Percentiles rank a stretch among this genome's conserved stretches.
These are phyloP conservation scores for Flueggea neowawraea DNA, from an alignment of 441 rosid species.

Conservation along the genomic window DNA sequence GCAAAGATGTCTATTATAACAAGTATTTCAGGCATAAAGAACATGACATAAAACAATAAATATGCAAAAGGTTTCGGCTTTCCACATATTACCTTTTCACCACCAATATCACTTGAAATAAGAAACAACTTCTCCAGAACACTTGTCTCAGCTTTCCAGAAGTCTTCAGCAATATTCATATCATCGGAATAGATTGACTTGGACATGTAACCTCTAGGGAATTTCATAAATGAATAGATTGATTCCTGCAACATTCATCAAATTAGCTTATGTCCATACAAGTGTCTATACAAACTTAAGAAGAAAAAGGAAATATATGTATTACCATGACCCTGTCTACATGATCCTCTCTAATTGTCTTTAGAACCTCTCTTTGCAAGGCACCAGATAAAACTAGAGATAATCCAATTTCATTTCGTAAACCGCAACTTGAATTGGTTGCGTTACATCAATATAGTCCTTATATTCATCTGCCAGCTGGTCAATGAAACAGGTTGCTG, in stretches of 20 bases:
- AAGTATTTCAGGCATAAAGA: constrained; percentile 1
- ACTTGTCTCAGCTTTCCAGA: constrained; percentile 39
- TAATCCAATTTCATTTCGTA: constrained; percentile 88
- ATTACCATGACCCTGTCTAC: constrained; percentile 63
- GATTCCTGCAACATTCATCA: constrained; percentile 55
- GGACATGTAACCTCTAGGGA: constrained; percentile 51
- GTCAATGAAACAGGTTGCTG: constrained; percentile 62
- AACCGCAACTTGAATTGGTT: constrained; percentile 92
- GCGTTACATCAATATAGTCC: constrained; percentile 73
- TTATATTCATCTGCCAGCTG: constrained; percentile 61
- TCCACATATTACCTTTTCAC: constrained; percentile 45
- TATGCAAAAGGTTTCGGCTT: too few species aligned
- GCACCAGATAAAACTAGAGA: constrained; percentile 59
- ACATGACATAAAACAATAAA: background rate
- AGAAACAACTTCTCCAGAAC: constrained; percentile 69
- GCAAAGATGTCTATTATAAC: constrained; percentile 39
- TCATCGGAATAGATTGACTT: constrained; percentile 32
- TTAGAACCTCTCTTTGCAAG: constrained; percentile 36
- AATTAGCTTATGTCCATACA: constrained; percentile 11
- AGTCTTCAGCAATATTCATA: constrained; percentile 35
- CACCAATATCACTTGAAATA: constrained; percentile 33
- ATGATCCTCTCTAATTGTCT: constrained; percentile 40
- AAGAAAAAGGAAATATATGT: constrained; percentile 2
- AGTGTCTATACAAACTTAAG: background rate
- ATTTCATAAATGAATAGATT: constrained; percentile 72